A percentile compares a stretch with the other conserved stretches of the same genome.
These are phyloP conservation scores for Geotrichum ghanense DNA, from an alignment of 805 yeast genomes.

Conservation along the genomic window DNA sequence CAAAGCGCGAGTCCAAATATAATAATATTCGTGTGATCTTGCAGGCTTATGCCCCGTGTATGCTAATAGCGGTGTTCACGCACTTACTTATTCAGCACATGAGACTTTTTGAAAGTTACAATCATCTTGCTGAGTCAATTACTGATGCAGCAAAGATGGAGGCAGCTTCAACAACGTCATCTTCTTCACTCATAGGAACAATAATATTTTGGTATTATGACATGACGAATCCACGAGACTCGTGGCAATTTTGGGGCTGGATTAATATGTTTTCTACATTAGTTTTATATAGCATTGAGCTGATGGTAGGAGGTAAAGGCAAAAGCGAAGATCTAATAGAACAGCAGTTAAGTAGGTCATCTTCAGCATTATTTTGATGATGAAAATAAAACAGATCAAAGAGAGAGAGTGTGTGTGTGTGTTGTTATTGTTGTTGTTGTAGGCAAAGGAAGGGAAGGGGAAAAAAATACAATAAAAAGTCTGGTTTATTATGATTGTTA, in stretches of 20 bases:
- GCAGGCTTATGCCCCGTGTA: neutral
- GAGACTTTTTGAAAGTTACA: constrained; percentile 45
- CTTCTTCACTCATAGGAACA: neutral
- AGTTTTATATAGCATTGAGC: constrained; percentile 65
- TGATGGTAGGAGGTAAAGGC: constrained; percentile 29
- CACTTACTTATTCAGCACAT: constrained; percentile 78
- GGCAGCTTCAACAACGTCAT: constrained; percentile 13
- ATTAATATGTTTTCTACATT: constrained; percentile 74
- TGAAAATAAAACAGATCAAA: too few species aligned
- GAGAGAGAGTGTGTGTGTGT: too few species aligned
- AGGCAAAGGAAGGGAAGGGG: too few species aligned
- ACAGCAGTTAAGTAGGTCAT: constrained; percentile 16
- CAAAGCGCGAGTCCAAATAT: neutral
- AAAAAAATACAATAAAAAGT: too few species aligned
- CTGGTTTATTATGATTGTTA: too few species aligned
- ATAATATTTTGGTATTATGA: constrained; percentile 17
- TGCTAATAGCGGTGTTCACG: constrained; percentile 71
- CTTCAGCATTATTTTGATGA: too few species aligned
- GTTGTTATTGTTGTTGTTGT: too few species aligned
- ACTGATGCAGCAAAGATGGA: neutral
- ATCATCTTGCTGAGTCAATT: neutral
- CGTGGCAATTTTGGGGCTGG: constrained; percentile 99
- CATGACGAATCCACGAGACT: constrained; percentile 29
- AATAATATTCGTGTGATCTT: neutral
- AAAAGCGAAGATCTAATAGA: constrained; percentile 11